Conservation (phyloP, 2,329 filamentous ascomycete species). For the Cordyceps tenuipes region DNA sequence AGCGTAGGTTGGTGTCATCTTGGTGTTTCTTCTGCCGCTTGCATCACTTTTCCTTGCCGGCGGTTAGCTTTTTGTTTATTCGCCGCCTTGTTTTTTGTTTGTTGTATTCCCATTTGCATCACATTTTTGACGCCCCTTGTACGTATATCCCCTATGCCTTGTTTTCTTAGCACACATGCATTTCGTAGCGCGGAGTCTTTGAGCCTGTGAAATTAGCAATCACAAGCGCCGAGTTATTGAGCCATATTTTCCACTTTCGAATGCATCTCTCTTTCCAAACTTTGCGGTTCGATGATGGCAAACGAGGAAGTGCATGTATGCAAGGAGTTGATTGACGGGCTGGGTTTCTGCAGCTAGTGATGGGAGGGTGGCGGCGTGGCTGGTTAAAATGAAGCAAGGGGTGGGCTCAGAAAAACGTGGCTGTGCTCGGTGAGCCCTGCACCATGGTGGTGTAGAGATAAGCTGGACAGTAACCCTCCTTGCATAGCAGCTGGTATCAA, state of each 20-base stretch:
- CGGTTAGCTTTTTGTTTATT: background rate
- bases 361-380: background rate
- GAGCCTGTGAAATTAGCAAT: background rate
- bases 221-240: background rate
- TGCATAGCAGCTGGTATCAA: background rate
- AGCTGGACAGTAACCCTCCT: background rate
- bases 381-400: background rate
- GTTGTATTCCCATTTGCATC: background rate
- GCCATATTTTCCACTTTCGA: background rate
- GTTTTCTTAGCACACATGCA: background rate
- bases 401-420: constrained; percentile 1
- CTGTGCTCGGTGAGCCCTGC: background rate
- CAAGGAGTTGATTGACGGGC: background rate
- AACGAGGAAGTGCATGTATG: too few relatives aligned
- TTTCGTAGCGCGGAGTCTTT: background rate
- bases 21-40: too few relatives aligned
- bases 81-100: background rate
- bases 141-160: background rate
- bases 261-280: background rate
- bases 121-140: background rate
- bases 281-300: too few relatives aligned
- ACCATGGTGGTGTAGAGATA: too few relatives aligned
- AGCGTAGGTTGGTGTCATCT: background rate
- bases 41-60: background rate
- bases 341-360: background rate